phyloP scores from a whole-genome alignment of 257 asterid genomes.

The Penstemon newberryi region DNA sequence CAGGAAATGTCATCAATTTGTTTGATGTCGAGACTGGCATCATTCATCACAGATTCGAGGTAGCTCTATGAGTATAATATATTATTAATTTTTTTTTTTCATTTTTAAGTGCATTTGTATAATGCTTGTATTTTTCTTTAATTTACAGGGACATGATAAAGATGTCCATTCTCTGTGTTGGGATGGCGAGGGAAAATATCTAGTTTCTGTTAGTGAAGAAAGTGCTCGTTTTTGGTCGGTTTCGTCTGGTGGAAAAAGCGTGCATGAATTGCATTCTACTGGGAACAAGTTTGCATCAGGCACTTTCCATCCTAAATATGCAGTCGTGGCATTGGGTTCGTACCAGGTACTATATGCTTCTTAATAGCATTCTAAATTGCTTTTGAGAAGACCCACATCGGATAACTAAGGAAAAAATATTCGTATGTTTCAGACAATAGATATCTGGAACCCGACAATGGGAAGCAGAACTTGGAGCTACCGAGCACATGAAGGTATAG shows the following conservation, averaged over 20 bases:
- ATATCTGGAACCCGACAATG: constrained; percentile 49
- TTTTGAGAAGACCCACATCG: no score
- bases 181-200: constrained; percentile 39
- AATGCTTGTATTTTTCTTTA: background rate
- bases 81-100: background rate
- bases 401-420: background rate
- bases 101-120: background rate
- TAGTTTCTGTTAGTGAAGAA: constrained; percentile 50
- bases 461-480: constrained; percentile 33
- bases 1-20: constrained; percentile 42
- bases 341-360: constrained; percentile 32
- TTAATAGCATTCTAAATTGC: background rate
- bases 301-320: constrained; percentile 46
- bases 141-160: constrained; percentile 41
- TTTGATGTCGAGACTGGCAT: constrained; percentile 43
- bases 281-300: constrained; percentile 42
- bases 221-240: constrained; percentile 49
- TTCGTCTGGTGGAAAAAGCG: constrained; percentile 26
- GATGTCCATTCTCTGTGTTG: constrained; percentile 47
- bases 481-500: constrained; percentile 33
- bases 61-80: constrained; percentile 14
- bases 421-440: constrained; percentile 34
- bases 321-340: constrained; percentile 46
- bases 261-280: constrained; percentile 32
- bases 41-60: constrained; percentile 34